Evolutionary conservation across 768 basidiomycete genomes (phyloP).

Genomic region (Suillus subalutaceus): DNA sequence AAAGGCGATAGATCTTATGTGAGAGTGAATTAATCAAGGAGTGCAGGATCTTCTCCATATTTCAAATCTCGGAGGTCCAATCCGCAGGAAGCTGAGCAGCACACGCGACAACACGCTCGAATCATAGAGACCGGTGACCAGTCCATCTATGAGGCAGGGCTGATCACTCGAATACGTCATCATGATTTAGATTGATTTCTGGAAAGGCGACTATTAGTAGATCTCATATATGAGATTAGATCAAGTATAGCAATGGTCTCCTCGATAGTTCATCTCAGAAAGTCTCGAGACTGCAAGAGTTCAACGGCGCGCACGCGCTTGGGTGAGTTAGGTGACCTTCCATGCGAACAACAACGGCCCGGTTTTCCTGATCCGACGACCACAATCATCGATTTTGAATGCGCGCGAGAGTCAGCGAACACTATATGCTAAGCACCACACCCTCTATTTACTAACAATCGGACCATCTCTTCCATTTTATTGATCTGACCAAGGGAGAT

Average conservation of each 20-base stretch:
- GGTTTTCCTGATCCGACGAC: neutral
- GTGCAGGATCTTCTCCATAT: neutral
- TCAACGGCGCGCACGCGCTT: neutral
- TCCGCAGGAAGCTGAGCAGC: neutral
- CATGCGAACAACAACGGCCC: neutral
- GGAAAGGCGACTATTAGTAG: neutral
- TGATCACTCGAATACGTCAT: conserved; percentile 3
- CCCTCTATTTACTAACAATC: neutral
- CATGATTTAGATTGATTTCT: neutral
- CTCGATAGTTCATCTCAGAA: neutral
- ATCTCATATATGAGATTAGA: neutral
- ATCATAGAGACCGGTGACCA: neutral
- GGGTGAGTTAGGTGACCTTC: neutral
- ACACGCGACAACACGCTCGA: neutral
- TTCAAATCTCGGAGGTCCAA: neutral
- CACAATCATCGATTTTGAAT: neutral
- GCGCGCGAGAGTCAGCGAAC: neutral
- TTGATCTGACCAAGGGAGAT: neutral
- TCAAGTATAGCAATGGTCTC: neutral
- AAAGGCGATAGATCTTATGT: neutral
- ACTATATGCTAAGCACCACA: neutral
- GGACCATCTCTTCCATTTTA: neutral
- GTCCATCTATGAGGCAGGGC: neutral
- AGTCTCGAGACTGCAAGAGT: neutral
- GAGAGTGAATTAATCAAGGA: neutral